Percentiles rank a stretch among this genome's conserved stretches.
phyloP scores from a whole-genome alignment of 176 grass and related monocot genomes.

The Secale cereale region DNA sequence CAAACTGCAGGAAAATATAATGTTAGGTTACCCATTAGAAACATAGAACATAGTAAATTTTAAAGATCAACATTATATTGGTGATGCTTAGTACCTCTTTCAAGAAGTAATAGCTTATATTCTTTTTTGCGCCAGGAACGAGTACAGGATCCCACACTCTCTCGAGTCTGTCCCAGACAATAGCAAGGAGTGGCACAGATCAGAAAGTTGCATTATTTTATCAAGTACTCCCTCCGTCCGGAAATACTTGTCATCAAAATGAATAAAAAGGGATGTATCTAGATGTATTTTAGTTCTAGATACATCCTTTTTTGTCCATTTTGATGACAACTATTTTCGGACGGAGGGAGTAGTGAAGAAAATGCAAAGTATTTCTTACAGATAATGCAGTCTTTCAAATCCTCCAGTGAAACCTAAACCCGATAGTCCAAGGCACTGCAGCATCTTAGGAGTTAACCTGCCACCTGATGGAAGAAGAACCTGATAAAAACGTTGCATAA shows the following conservation, averaged over 20 bases:
- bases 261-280: too few species aligned
- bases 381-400: constrained; percentile 91
- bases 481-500: constrained; percentile 35
- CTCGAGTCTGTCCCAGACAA: constrained; percentile 64
- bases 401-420: constrained; percentile 82
- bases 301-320: too few species aligned
- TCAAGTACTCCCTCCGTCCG: too few species aligned
- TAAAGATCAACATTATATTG: not conserved
- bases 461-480: constrained; percentile 82
- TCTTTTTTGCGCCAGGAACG: constrained; percentile 63
- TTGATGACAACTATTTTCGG: too few species aligned
- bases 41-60: not conserved
- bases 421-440: constrained; percentile 79
- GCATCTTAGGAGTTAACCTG: constrained; percentile 81
- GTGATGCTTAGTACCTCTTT: constrained; percentile 55
- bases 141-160: constrained; percentile 95
- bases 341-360: constrained; percentile 15
- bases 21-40: not conserved
- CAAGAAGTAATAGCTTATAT: constrained; percentile 87
- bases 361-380: constrained; percentile 50
- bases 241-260: too few species aligned
- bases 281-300: too few species aligned
- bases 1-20: constrained; percentile 50
- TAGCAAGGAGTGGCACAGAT: not conserved
- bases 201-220: not conserved